A percentile compares a stretch with the other conserved stretches of the same genome.
Conservation (phyloP, 352 stramenopile genomes). For the Phytophthora vignae region DNA sequence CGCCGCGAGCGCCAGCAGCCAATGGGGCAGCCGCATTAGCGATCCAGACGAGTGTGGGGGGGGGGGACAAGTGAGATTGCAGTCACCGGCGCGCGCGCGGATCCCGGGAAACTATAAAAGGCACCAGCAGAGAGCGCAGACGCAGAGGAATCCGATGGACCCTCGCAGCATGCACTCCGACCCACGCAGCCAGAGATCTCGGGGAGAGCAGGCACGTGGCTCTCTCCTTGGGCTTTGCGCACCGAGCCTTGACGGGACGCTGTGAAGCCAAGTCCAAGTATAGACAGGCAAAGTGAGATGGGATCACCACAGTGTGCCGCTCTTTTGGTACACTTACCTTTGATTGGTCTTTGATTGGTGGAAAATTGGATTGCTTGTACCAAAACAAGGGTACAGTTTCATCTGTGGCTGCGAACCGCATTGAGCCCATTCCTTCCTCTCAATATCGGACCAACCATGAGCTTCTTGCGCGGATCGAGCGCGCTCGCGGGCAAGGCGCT, state of each 20-base stretch:
- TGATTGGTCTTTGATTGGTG: background rate
- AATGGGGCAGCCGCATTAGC: slow-evolving; percentile 29
- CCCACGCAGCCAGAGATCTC: slow-evolving; percentile 19
- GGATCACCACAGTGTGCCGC: slow-evolving; percentile 12
- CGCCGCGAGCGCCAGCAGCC: slow-evolving; percentile 25
- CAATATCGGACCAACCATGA: slow-evolving; percentile 22
- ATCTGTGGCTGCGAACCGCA: slow-evolving; percentile 28
- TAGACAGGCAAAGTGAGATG: slow-evolving; percentile 5
- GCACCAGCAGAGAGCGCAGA: slow-evolving; percentile 3
- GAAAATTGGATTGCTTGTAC: background rate
- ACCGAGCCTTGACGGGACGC: slow-evolving; percentile 3
- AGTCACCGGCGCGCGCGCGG: background rate
- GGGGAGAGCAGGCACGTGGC: background rate
- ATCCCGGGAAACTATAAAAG: background rate
- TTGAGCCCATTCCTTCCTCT: background rate
- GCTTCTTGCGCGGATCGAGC: slow-evolving; percentile 49
- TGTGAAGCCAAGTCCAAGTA: slow-evolving; percentile 27
- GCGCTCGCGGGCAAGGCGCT: slow-evolving; percentile 31
- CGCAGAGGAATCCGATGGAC: slow-evolving; percentile 3
- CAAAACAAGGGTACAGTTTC: background rate
- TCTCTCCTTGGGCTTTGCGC: slow-evolving; percentile 5
- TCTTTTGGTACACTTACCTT: background rate
- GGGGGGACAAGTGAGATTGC: slow-evolving; percentile 11
- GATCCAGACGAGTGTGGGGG: slow-evolving; percentile 10
- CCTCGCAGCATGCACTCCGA: slow-evolving; percentile 22